A percentile compares a stretch with the other conserved stretches of the same genome.
Evolutionary conservation across 106 monocot genomes (phyloP).

Genomic region (Chionographis japonica): DNA sequence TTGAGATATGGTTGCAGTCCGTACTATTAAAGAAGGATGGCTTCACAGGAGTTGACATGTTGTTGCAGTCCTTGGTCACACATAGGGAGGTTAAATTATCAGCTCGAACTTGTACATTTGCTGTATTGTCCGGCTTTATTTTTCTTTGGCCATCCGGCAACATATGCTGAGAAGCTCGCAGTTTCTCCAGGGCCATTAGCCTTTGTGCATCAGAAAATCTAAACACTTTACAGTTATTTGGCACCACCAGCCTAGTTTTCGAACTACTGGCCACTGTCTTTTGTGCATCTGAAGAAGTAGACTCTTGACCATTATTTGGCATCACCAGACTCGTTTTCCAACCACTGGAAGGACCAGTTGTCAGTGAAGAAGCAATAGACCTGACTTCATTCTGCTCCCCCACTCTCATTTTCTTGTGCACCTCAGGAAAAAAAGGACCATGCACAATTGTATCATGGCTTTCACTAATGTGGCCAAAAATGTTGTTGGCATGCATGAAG

Average conservation of each 20-base stretch:
- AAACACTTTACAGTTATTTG: constrained; percentile 9
- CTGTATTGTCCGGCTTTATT: constrained; percentile 1
- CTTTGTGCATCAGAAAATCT: constrained; percentile 26
- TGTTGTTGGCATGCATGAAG: not conserved
- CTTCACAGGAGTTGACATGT: not conserved
- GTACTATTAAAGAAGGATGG: not conserved
- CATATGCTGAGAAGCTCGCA: constrained; percentile 8
- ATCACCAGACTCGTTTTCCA: constrained; percentile 6
- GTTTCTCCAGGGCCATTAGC: constrained; percentile 20
- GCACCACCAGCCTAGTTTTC: constrained; percentile 1
- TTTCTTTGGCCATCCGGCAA: constrained; percentile 8
- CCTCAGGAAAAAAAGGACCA: constrained; percentile 6
- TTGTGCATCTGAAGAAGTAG: constrained; percentile 25
- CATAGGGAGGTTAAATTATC: constrained; percentile 2
- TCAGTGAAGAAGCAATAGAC: constrained; percentile 3
- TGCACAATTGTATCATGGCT: not conserved
- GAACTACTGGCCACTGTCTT: constrained; percentile 17
- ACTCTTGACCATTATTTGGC: constrained; percentile 8
- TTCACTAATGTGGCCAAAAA: not conserved
- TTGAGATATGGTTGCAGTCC: not conserved
- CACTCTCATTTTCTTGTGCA: constrained; percentile 44
- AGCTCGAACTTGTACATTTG: not conserved
- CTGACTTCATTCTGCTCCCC: constrained; percentile 9
- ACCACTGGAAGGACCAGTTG: constrained; percentile 5
- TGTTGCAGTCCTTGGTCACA: not conserved